Evolutionary conservation across 2,329 filamentous ascomycete species (phyloP), one percentile per base, ranked within the genome.

Genomic region (Xylaria sp.): DNA sequence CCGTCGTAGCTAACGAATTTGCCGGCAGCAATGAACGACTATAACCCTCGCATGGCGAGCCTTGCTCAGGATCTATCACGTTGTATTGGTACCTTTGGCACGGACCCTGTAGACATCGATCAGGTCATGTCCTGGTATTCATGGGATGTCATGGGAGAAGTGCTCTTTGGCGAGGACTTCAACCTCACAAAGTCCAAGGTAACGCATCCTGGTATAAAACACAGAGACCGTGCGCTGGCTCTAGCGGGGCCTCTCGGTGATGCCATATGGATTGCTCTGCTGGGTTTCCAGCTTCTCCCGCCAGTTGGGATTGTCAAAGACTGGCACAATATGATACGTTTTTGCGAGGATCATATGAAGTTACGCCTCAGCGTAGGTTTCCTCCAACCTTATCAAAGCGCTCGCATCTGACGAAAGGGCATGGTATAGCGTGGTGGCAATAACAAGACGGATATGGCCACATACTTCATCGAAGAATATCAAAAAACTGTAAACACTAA

Each of bases 81-180:
- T n/a, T 71, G 67, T 39, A 67, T 73, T 46, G 55, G 45, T 4
- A 53, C 46, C 1, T 68, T 63, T 39, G 66, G 57, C 30, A 32
- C 12, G 8, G 28, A 63, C 1, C 61, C 63, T 1, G 58, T 72
- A 20, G 64, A 70, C 36, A 18, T 72, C n/a, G 66, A 72, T 39
- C 56, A 69, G 8, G 60, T 71, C 28, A 71, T 72, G 67, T 69
- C 69, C 20, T 70, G 67, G 70, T 72, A 70, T 55, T 69, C 70
- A 12, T 73, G 70, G 46, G 70, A 72, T 25, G 46, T 65, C 23
- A 72, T 72, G 66, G 70, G 72, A 23, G 72, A 72, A 20, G 61
- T 70, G 10, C 52, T 72, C 20, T 72, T 73, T 55, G 66, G 65
- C 10, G 55, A 70, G 43, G 63, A 70, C 41, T 73, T 70, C 41